Base-by-base conservation (phyloP, 202 grass and related monocot genomes). In the Musa balbisiana region DNA sequence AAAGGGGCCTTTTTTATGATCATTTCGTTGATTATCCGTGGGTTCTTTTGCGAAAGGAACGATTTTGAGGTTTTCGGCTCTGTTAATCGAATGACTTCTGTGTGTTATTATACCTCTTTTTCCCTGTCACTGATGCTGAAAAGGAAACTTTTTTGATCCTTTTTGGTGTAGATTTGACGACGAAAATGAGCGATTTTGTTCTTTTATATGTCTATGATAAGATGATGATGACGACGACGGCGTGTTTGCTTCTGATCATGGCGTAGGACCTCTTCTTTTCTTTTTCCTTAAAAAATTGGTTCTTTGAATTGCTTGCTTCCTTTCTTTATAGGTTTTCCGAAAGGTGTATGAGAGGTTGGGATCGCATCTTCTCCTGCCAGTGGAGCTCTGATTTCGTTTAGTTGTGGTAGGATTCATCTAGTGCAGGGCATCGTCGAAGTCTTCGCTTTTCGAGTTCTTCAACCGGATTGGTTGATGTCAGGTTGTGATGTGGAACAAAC, bases 301-400 rank as follows among this genome's bases (percentile, higher is more conserved):
- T 60, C 23, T 75, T 75, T 56, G 16, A 20, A 27, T 58, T 23
- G 14, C 60, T 59, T 75, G 17, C 53, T 59, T 6, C 0, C 8
- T 2, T 20, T 74, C 49, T 74, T 43, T 74, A 73, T 73, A 55
- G 71, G 51, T 9, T 64, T 53, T 53, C 43, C 27, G 75, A 77
- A 65, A 77, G 75, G 62, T 50, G 19, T 77, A 11, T 24, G 59
- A 66, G 75, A 77, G 60, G 59, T 73, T 51, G 22, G 51, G 51
- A 55, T 54, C 22, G 13, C 20, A 23, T 66, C 49, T 59, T 14
- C 49, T 51, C 49, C 11, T 65, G 20, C 21, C 19, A 65, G 59
- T 65, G n/a, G 20, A 49, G 16, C 52, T 26, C 27, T 76, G n/a
- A 13, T 72, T 64, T 77, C 53, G 74, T 77, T 65, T 77, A n/a